Conservation (phyloP, 2,329 filamentous ascomycete genomes). For the Diaporthe humulicola region DNA sequence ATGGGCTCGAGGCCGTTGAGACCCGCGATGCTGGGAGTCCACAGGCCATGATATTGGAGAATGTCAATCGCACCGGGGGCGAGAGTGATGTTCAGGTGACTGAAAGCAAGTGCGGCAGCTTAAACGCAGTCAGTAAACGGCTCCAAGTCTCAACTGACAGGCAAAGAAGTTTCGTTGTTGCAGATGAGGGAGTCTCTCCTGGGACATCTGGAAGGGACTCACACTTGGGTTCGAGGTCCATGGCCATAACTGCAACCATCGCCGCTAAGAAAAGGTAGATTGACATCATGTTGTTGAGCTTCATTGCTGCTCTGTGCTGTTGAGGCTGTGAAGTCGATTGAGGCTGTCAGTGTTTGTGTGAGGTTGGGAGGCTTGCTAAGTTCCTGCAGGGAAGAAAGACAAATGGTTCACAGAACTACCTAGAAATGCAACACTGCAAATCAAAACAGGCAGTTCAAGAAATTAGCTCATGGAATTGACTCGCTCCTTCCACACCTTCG, state of each 20-base stretch:
- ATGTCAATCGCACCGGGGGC: neutral
- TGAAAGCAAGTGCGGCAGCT: neutral
- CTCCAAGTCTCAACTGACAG: neutral
- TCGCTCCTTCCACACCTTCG: neutral
- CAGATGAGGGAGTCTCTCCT: neutral
- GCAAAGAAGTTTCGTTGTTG: neutral
- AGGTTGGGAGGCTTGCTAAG: neutral
- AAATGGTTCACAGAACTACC: neutral
- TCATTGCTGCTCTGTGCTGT: neutral
- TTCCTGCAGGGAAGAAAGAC: neutral
- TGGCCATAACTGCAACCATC: neutral
- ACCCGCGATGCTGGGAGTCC: neutral
- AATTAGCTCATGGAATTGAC: too few species aligned
- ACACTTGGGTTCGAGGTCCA: conserved; percentile 3
- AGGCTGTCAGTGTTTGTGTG: neutral
- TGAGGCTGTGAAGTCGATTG: neutral
- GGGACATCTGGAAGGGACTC: neutral
- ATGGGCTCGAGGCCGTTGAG: conserved; percentile 21
- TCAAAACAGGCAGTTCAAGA: too few species aligned
- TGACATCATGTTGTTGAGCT: neutral
- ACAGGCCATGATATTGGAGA: neutral
- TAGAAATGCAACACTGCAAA: neutral
- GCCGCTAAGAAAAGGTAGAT: neutral
- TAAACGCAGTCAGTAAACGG: neutral
- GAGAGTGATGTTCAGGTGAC: neutral